Evolutionary conservation across 2,329 filamentous ascomycete genomes (phyloP).

Genomic region (Chaetomium sp.): DNA sequence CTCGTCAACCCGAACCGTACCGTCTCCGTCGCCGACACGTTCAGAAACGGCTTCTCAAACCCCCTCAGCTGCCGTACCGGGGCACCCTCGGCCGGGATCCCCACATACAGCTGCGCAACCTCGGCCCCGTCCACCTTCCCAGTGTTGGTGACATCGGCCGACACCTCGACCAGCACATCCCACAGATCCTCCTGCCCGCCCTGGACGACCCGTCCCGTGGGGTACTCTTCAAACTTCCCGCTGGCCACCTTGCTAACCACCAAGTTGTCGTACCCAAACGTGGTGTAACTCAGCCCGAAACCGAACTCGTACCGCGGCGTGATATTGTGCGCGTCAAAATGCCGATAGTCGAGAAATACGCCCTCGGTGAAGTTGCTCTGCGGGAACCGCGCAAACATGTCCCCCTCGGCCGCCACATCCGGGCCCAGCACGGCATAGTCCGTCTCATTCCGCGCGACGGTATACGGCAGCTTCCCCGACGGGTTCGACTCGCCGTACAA

Average conservation of each 20-base stretch:
- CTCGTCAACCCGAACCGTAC: constrained; percentile 59
- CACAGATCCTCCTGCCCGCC: constrained; percentile 53
- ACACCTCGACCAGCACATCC: constrained; percentile 48
- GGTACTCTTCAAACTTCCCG: constrained; percentile 40
- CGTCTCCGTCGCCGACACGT: constrained; percentile 47
- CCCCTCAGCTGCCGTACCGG: constrained; percentile 65
- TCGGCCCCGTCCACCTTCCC: constrained; percentile 49
- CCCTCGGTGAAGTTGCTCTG: constrained; percentile 57
- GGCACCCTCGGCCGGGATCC: constrained; percentile 43
- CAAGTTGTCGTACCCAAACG: constrained; percentile 52
- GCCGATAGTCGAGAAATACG: constrained; percentile 56
- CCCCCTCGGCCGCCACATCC: constrained; percentile 44
- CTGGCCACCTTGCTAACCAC: constrained; percentile 39
- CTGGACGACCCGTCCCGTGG: constrained; percentile 44
- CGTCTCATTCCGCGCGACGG: constrained; percentile 56
- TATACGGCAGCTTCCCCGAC: constrained; percentile 64
- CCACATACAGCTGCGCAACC: constrained; percentile 52
- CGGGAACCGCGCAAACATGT: constrained; percentile 54
- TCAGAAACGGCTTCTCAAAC: constrained; percentile 62
- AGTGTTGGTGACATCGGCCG: constrained; percentile 47
- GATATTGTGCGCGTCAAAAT: constrained; percentile 54
- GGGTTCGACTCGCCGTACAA: constrained; percentile 60
- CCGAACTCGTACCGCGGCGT: constrained; percentile 58
- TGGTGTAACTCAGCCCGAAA: constrained; percentile 59
- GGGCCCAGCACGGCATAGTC: constrained; percentile 57